Base-by-base conservation (phyloP, 345 rosid species). In the Salix viminalis region DNA sequence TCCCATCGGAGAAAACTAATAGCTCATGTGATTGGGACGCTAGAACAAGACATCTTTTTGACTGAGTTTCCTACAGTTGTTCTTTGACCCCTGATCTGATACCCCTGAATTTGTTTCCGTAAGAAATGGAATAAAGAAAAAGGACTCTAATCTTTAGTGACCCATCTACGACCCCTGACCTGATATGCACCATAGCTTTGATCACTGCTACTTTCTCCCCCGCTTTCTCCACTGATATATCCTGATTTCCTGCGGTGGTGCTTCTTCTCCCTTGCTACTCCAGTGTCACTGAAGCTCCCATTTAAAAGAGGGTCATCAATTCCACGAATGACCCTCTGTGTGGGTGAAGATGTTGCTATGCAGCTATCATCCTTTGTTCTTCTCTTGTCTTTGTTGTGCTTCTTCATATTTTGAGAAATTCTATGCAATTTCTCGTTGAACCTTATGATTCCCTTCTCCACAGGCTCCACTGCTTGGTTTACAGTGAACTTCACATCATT, bases 141-240 rank as follows among this genome's bases (percentile, higher is more conserved):
- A 18, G 14, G 36, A 64, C 42, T 75, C 79, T 90, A 93, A 48
- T 90, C 98, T 82, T 87, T 93, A 32, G 90, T 93, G 79, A 91
- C 84, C 99, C 97, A 96, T 82, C 98, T 88, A 37, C 81, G 80
- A 54, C 97, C 99, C 67, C 97, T 83, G 64, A 89, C 84, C 72
- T 88, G 91, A 80, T 81, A 89, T 54, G 90, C 92, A 69, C 90
- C 88, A 75, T 85, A 88, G 83, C 87, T 88, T 79, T 93, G 98
- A 75, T 96, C 98, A 56, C 94, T 89, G 83, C 97, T 91, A 84
- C 99, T 91, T 84, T 96, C 98, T 78, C 99, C 98, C 58, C 99
- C 99, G 68, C 98, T 96, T 80, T 91, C 99, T 21, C 86, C 94
- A 54, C 97, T 90, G 1, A 91, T 82, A 76, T 90, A 83, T 67